phyloP scores from a whole-genome alignment of 2,329 filamentous ascomycete genomes.

The Fusarium sp. region DNA sequence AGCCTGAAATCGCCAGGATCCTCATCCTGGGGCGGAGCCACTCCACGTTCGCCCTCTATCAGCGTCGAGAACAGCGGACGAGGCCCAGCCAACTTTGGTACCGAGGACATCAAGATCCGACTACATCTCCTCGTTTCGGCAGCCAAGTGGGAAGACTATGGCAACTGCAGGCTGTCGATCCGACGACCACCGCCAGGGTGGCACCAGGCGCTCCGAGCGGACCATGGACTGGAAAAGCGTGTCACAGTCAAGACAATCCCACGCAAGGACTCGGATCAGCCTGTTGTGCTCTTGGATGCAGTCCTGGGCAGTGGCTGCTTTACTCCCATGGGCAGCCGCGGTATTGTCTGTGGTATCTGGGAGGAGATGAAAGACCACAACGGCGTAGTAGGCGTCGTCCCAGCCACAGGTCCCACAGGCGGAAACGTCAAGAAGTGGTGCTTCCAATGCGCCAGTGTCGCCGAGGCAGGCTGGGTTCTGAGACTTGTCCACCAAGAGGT shows the following conservation, averaged over 20 bases:
- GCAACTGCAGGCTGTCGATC: conserved; percentile 85
- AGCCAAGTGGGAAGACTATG: conserved; percentile 91
- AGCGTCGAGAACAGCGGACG: conserved; percentile 63
- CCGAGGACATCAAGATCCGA: conserved; percentile 80
- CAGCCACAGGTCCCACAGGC: conserved; percentile 61
- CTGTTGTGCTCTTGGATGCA: conserved; percentile 79
- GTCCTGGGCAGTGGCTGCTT: conserved; percentile 88
- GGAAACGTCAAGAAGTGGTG: conserved; percentile 72
- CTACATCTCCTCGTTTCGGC: conserved; percentile 82
- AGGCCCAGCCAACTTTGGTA: conserved; percentile 71
- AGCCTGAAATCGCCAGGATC: conserved; percentile 71
- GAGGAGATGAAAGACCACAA: conserved; percentile 76
- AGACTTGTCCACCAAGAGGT: conserved; percentile 68
- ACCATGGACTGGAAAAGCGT: conserved; percentile 82
- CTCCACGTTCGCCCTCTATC: conserved; percentile 68
- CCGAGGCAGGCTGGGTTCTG: conserved; percentile 66
- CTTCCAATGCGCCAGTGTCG: conserved; percentile 66
- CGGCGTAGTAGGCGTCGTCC: conserved; percentile 63
- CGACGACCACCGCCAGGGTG: conserved; percentile 75
- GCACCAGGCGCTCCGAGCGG: conserved; percentile 66
- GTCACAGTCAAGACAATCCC: conserved; percentile 81
- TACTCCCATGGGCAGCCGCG: conserved; percentile 82
- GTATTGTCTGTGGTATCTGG: conserved; percentile 90
- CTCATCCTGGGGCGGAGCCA: conserved; percentile 60
- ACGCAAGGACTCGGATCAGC: conserved; percentile 65